Base-by-base conservation (phyloP, 2,329 filamentous ascomycete species). In the Colletotrichum plurivorum region DNA sequence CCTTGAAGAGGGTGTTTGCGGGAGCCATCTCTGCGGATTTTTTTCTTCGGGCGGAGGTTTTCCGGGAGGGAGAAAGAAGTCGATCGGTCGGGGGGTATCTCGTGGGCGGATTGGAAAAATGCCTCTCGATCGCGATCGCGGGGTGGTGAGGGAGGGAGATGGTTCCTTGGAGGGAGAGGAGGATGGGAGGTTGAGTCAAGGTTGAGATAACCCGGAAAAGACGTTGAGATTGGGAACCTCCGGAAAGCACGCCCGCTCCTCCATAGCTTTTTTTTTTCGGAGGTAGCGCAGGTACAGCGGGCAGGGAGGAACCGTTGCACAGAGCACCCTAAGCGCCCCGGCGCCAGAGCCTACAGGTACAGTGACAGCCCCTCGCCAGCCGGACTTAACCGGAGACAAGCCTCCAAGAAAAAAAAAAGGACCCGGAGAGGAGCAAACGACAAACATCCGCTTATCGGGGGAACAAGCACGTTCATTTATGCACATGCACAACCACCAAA, bases 1-100 rank as follows among this genome's bases (percentile, higher is more conserved):
- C 84, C 80, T 85, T 85, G 82, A 87, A 81, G 76, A 89, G 77
- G 76, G 81, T 81, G 72, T 79, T 83, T 48, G 85, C 81, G 73
- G 84, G 80, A 71, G 83, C 81, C 80, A 85, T 86, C 27, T 39
- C 46, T 39, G 45, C 36, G 48, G 51, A 36, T 49, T 18, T 49
- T 13, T 49, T 22, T 49, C 1, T 49, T 8, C 12, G n/a, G 7
- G n/a, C 18, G n/a, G n/a, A 18, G n/a, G 7, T 49, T 15, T n/a
- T 3, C 8, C 12, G 1, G 46, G 46, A 10, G 22, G 10, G 10
- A 16, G 46, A 49, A 8, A 5, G 7, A 36, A 12, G 18, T 45
- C 55, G 54, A 25, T 43, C 45, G 31, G 31, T 36, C 31, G 31
- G 31, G 31, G 20, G 45, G 22, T 4, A 43, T n/a, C 20, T 49